Base-by-base conservation (phyloP, 192 early-diverging fungal genomes). In the Coemansia sp. region DNA sequence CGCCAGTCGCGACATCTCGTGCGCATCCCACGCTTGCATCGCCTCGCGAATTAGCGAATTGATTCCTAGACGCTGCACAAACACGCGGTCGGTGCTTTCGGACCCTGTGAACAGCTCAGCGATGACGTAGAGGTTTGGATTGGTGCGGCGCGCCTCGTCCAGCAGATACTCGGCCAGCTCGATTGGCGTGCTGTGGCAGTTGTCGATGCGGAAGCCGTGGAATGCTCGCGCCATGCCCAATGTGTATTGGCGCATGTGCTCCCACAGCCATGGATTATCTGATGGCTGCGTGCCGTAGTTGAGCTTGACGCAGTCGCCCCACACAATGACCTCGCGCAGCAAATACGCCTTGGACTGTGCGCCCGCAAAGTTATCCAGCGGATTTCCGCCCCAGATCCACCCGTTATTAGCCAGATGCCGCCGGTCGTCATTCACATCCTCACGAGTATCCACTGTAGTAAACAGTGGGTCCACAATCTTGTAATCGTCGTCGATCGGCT, bases 231-330 rank as follows among this genome's bases (percentile, higher is more conserved):
- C 96, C 83, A 96, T 91, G 40, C 85, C 88, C 46, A 88, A 69
- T 0, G 97, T 98, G 71, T 99, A 99, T 49, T 82, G 75, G 15
- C 78, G 86, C 89, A 94, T 93, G 61, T 97, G 94, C 22, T 89
- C 79, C 97, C 97, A 99, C 49, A 99, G 82, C 92, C 94, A 99
- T 28, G 96, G 95, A 23, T 88, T 94, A 62, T 94, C 92, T 47
- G 90, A 87, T 2, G 90, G 91, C 17, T 75, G 62, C 42, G 82
- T 70, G 38, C 97, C 97, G 72, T 97, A 99, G 50, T 96, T 89
- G 42, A 99, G 85, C 65, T 99, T 99, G 23, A 99, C 96, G 73
- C 97, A 99, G 81, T 99, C 97, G 22, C 96, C 93, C 97, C 97
- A 99, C 12, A 94, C 87, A 68, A 99, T 99, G 11, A 99, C 96